phyloP scores from a whole-genome alignment of 257 asterid genomes.

The Datura wrightii region DNA sequence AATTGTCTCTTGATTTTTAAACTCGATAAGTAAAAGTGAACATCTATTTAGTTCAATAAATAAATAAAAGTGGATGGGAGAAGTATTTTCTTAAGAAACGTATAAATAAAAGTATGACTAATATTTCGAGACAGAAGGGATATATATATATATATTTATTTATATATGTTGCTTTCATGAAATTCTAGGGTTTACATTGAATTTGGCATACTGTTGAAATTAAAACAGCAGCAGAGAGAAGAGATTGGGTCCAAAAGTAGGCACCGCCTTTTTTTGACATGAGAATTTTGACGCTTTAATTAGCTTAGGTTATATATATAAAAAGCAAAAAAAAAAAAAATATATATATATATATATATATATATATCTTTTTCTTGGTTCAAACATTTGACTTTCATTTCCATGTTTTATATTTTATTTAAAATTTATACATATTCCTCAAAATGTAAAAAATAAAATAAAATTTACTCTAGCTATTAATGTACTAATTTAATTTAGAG shows the following conservation, averaged over 20 bases:
- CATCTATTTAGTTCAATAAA: no score
- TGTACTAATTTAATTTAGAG: no score
- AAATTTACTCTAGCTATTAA: no score
- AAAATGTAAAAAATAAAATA: neutral
- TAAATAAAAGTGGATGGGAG: no score
- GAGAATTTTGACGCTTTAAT: slow-evolving; percentile 23
- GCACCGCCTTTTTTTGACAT: slow-evolving; percentile 50
- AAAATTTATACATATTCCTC: neutral
- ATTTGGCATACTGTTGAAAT: slow-evolving; percentile 19
- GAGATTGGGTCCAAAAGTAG: slow-evolving; percentile 39
- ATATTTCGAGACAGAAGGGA: no score
- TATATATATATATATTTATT: no score
- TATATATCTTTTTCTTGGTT: neutral
- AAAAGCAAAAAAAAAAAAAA: no score
- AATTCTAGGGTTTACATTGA: slow-evolving; percentile 32
- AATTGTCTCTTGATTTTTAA: no score
- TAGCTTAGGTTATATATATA: neutral
- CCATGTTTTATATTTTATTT: neutral
- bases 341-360: no score
- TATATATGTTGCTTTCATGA: neutral
- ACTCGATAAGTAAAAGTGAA: no score
- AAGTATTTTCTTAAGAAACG: no score
- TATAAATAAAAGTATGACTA: no score
- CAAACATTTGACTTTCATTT: slow-evolving; percentile 11
- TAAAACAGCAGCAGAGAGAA: neutral